Percentiles rank a stretch among this genome's conserved stretches.
phyloP scores from a whole-genome alignment of 805 yeast genomes.

The Cyberlindnera lachancei region DNA sequence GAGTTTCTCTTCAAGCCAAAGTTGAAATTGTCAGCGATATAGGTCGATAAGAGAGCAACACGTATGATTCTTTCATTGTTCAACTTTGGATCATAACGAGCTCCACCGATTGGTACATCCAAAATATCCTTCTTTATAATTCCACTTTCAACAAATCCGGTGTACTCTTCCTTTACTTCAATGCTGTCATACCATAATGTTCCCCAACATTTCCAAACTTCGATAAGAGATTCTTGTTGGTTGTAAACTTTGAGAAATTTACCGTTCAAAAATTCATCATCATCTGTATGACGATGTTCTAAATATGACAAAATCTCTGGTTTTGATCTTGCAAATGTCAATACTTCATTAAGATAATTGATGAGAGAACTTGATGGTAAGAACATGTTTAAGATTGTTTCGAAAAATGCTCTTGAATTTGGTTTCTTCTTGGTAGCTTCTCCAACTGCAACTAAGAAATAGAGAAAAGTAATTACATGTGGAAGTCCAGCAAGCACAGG shows the following conservation, averaged over 20 bases:
- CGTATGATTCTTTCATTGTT: slow-evolving; percentile 46
- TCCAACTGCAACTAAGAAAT: slow-evolving; percentile 60
- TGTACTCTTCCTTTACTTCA: slow-evolving; percentile 44
- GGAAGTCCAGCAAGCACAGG: slow-evolving; percentile 62
- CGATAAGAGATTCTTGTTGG: slow-evolving; percentile 57
- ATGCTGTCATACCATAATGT: slow-evolving; percentile 70
- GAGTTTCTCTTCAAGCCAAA: slow-evolving; percentile 47
- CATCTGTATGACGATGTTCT: slow-evolving; percentile 4
- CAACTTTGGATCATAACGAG: slow-evolving; percentile 30
- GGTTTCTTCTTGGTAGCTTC: slow-evolving; percentile 43
- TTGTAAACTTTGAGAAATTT: slow-evolving; percentile 39
- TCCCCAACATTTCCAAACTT: slow-evolving; percentile 84
- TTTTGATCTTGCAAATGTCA: slow-evolving; percentile 26
- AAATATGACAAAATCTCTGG: slow-evolving; percentile 5
- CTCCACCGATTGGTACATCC: slow-evolving; percentile 64
- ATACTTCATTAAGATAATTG: slow-evolving; percentile 53
- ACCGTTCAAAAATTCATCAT: slow-evolving; percentile 16
- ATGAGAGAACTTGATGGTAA: slow-evolving; percentile 67
- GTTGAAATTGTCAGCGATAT: slow-evolving; percentile 42
- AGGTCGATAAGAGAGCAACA: slow-evolving; percentile 42
- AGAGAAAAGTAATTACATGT: slow-evolving; percentile 71
- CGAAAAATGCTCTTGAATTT: slow-evolving; percentile 37
- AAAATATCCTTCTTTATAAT: slow-evolving; percentile 45
- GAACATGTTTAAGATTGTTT: slow-evolving; percentile 43
- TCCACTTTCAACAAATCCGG: slow-evolving; percentile 45